Evolutionary conservation across 2,329 filamentous ascomycete species (phyloP), one percentile per base, ranked within the genome.

Genomic region (Biscogniauxia mediterranea): DNA sequence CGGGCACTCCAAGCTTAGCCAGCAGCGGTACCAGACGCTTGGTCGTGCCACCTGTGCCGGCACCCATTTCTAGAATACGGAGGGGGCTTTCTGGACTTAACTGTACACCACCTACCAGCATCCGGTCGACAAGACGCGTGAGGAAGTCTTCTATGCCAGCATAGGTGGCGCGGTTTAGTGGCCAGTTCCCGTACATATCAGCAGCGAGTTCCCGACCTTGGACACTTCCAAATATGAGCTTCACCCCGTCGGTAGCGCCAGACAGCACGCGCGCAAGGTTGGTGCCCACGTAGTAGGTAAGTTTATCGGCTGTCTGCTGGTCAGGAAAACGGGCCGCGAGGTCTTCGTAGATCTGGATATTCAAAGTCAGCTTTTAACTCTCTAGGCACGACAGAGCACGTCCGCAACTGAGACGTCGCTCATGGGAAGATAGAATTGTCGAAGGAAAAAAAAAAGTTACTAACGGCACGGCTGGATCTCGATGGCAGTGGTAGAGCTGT

Each of bases 181-280:
- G 23, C 23, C 23, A 23, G 23, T 23, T 23, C 2, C 23, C 23
- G 59, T 80, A 78, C 50, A 79, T 64, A 17, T 62, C 70, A 0
- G 71, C 68, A 1, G 78, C 72, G 0, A 80, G 69, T 20, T 75
- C 65, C 5, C 75, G 71, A 7, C 73, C 73, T 53, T 78, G 69
- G 1, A 67, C 63, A 3, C 64, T 72, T 9, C 76, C 76, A 54
- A 80, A 80, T 7, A 80, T 70, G 1, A 79, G 61, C 54, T 74
- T 67, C 19, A 79, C 68, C 0, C 75, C 75, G 58, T 80, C 76
- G 11, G 70, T 69, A 21, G 74, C 65, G 11, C 76, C 78, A 2
- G 19, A 61, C 9, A 77, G 57, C 0, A 74, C 69, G 2, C 71
- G 64, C 0, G 72, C 70, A 3, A 76, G 64, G 6, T 68, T 66